Percentiles rank a stretch among this genome's conserved stretches.
phyloP scores from a whole-genome alignment of 495 filamentous ascomycete species.

The Opeltia flavorubescens region DNA sequence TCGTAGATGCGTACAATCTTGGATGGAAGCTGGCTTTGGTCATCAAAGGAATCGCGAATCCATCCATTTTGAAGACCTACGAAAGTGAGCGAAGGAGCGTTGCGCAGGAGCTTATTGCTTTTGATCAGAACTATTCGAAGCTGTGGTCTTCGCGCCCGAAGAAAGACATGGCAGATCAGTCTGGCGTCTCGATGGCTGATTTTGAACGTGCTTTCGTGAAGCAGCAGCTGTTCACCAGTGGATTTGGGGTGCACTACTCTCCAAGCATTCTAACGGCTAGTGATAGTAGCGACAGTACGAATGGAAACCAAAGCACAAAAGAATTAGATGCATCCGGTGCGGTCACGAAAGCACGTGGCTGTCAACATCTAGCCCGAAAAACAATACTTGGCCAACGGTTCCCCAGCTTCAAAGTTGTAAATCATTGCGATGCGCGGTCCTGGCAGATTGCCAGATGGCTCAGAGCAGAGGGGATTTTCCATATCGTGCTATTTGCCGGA shows the following conservation, averaged over 20 bases:
- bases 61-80: constrained; percentile 52
- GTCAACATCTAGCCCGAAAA: constrained; percentile 27
- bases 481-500: constrained; percentile 51
- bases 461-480: constrained; percentile 45
- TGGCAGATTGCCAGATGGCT: constrained; percentile 35
- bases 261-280: constrained; percentile 27
- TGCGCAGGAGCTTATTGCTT: constrained; percentile 59
- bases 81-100: constrained; percentile 51
- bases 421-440: constrained; percentile 43
- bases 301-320: constrained; percentile 7
- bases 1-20: constrained; percentile 45
- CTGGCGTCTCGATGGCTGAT: constrained; percentile 26
- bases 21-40: constrained; percentile 61
- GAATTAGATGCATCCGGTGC: constrained; percentile 10
- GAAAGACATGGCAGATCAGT: constrained; percentile 22
- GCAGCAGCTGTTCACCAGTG: constrained; percentile 33
- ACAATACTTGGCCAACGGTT: constrained; percentile 41
- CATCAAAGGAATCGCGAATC: constrained; percentile 34
- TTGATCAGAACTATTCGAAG: constrained; percentile 46
- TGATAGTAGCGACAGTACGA: constrained; percentile 29
- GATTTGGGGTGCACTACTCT: constrained; percentile 31
- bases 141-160: constrained; percentile 30
- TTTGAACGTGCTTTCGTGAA: constrained; percentile 37
- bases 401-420: constrained; percentile 44
- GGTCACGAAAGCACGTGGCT: constrained; percentile 7